These are phyloP conservation scores for Prunus mira DNA, from an alignment of 306 rosid genomes.

Conservation along the genomic window DNA sequence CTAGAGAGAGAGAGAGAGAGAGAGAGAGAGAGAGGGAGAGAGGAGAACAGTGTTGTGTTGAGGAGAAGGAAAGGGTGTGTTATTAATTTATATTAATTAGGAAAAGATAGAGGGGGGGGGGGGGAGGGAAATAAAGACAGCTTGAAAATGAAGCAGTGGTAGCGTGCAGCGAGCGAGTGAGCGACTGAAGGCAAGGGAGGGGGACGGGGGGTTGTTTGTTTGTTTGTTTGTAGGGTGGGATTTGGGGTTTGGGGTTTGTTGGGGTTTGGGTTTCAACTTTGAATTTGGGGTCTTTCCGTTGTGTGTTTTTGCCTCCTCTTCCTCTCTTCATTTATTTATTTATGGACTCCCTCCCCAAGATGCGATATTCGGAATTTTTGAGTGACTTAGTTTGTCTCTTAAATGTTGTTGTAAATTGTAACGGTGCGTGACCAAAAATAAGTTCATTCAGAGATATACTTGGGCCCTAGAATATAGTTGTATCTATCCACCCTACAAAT, in stretches of 20 bases:
- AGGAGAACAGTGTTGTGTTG: constrained; percentile 1
- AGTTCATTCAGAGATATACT: neutral
- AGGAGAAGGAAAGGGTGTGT: constrained; percentile 12
- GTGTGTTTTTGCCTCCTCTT: neutral
- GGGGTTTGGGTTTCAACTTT: neutral
- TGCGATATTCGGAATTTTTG: no score
- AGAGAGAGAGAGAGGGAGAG: neutral
- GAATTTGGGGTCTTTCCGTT: neutral
- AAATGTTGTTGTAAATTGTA: no score
- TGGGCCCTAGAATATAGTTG: neutral
- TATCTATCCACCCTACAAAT: neutral
- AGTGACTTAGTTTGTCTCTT: neutral
- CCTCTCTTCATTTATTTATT: neutral
- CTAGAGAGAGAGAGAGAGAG: constrained; percentile 8
- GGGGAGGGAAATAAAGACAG: constrained; percentile 54
- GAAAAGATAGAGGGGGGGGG: constrained; percentile 28
- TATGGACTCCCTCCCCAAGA: no score
- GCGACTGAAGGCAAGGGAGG: neutral
- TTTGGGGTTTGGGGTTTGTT: neutral
- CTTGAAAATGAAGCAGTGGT: constrained; percentile 88
- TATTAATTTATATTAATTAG: constrained; percentile 16
- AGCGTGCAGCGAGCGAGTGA: neutral
- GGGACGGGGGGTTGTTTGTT: neutral
- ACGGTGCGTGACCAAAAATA: neutral
- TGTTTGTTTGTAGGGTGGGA: neutral